Conservation (phyloP, 495 filamentous ascomycete genomes). For the Penicillium ucsense region DNA sequence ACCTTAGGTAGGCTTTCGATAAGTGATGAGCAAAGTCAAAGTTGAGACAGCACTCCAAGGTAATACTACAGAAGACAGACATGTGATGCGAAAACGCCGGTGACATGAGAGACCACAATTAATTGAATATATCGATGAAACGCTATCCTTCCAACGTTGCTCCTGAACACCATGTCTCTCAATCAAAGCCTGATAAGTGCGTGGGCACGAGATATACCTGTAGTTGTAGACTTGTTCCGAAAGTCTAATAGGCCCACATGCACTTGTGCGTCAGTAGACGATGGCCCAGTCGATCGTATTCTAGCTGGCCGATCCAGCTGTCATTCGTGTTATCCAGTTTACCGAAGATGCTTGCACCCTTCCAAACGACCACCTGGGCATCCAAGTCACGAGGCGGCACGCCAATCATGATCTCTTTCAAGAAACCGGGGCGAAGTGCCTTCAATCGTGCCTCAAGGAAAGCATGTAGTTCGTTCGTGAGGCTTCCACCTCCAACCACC, state of each 20-base stretch:
- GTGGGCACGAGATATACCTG: no score
- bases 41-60: no score
- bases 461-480: slow-evolving; percentile 63
- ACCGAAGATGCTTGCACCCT: slow-evolving; percentile 95
- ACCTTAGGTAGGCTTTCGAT: no score
- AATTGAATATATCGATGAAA: not conserved
- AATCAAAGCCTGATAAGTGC: no score
- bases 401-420: slow-evolving; percentile 80
- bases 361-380: slow-evolving; percentile 92
- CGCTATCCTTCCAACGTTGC: not conserved
- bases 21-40: no score
- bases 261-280: slow-evolving; percentile 79
- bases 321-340: slow-evolving; percentile 80
- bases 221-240: no score
- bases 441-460: slow-evolving; percentile 77
- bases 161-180: slow-evolving; percentile 2
- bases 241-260: slow-evolving; percentile 60
- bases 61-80: no score
- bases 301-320: slow-evolving; percentile 79
- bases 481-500: slow-evolving; percentile 83
- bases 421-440: slow-evolving; percentile 53
- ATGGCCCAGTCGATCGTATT: slow-evolving; percentile 80
- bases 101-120: not conserved
- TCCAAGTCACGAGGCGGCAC: slow-evolving; percentile 85
- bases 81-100: no score